These are phyloP conservation scores for Dothistroma septosporum DNA, from an alignment of 2,329 filamentous ascomycete species.

Conservation along the genomic window DNA sequence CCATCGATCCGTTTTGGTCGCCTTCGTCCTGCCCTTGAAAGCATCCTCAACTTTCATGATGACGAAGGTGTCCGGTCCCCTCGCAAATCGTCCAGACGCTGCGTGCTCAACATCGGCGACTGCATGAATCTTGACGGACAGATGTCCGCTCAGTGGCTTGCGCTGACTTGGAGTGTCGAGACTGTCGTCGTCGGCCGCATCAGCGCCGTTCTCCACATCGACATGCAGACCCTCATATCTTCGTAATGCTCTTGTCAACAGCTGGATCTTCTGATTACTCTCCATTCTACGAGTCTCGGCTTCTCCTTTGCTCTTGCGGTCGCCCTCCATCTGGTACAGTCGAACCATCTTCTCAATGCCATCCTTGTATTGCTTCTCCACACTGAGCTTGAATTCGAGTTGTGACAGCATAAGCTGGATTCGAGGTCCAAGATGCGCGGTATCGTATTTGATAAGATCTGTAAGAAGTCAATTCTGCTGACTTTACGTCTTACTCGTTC, in stretches of 20 bases:
- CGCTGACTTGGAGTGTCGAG: constrained; percentile 91
- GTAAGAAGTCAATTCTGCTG: constrained; percentile 18
- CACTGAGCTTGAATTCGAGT: constrained; percentile 96
- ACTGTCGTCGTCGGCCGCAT: constrained; percentile 75
- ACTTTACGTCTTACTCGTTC: background rate
- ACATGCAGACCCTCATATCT: constrained; percentile 97
- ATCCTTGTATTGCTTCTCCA: constrained; percentile 98
- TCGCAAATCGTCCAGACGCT: constrained; percentile 72
- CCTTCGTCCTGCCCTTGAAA: constrained; percentile 80
- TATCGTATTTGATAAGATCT: constrained; percentile 99
- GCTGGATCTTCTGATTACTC: constrained; percentile 95
- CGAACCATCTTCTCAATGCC: constrained; percentile 99
- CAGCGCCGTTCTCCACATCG: constrained; percentile 56
- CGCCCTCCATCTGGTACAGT: constrained; percentile 93
- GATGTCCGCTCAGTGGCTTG: constrained; percentile 89
- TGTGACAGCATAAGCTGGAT: constrained; percentile 99
- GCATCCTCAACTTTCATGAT: constrained; percentile 95
- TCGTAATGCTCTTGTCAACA: constrained; percentile 92
- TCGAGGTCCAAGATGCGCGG: constrained; percentile 86
- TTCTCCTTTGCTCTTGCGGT: constrained; percentile 90
- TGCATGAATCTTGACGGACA: constrained; percentile 79
- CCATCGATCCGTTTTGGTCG: constrained; percentile 84
- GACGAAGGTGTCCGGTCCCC: constrained; percentile 91
- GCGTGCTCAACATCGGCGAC: constrained; percentile 95
- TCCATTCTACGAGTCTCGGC: constrained; percentile 85